These are phyloP conservation scores for Fusarium sp. DNA, from an alignment of 2,329 filamentous ascomycete species.

Conservation along the genomic window DNA sequence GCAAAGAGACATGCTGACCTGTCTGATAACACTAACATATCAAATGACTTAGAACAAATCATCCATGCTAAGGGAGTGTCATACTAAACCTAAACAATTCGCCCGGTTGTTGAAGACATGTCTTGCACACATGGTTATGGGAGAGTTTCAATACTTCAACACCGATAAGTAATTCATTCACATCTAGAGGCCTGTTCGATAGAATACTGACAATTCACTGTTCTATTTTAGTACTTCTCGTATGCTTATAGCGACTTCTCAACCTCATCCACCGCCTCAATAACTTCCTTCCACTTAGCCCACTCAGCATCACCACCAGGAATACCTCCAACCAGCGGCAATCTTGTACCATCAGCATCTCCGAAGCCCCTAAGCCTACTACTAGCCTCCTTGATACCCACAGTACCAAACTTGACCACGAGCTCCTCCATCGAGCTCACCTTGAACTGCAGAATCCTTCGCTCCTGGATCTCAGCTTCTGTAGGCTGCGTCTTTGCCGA, in stretches of 20 bases:
- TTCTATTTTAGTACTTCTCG: not conserved
- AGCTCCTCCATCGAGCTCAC: constrained; percentile 72
- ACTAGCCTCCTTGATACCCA: constrained; percentile 74
- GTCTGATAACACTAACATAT: not conserved
- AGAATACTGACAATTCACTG: not conserved
- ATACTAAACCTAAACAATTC: constrained; percentile 20
- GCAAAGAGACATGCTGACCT: not conserved
- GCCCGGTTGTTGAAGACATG: not conserved
- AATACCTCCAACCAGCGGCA: constrained; percentile 69
- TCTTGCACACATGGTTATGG: rapidly evolving
- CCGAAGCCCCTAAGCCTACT: constrained; percentile 69
- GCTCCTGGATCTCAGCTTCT: constrained; percentile 60
- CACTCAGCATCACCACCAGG: constrained; percentile 68
- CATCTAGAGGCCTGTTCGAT: not conserved
- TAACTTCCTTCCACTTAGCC: constrained; percentile 62
- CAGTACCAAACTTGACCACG: constrained; percentile 68
- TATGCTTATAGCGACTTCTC: constrained; percentile 50
- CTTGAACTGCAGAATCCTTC: constrained; percentile 68
- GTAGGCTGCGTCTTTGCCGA: constrained; percentile 46
- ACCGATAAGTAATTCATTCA: not conserved
- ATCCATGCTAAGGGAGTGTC: constrained; percentile 46
- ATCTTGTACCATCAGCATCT: constrained; percentile 67
- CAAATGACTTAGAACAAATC: not conserved
- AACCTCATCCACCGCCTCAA: constrained; percentile 58
- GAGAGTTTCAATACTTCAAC: not conserved